A percentile compares a stretch with the other conserved stretches of the same genome.
Evolutionary conservation across 163 green algal genomes (phyloP).

Genomic region (Chlorella variabilis): DNA sequence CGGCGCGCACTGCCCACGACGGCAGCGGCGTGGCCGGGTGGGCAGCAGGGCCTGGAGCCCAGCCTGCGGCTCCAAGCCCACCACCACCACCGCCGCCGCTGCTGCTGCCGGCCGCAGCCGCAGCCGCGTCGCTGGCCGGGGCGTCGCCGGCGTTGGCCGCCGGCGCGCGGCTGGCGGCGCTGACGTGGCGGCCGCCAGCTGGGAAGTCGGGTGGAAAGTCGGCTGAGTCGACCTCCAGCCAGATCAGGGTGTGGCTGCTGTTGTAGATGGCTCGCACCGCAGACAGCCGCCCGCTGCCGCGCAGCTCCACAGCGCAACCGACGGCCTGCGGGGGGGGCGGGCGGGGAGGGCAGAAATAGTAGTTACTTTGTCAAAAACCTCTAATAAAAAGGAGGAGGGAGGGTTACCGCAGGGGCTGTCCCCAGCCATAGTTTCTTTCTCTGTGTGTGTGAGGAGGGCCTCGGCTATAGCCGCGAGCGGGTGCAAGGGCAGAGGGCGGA

Average conservation of each 20-base stretch:
- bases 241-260: slow-evolving; percentile 16
- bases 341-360: background rate
- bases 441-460: too few relatives aligned
- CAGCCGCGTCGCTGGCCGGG: background rate
- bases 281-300: slow-evolving; percentile 22
- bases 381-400: too few relatives aligned
- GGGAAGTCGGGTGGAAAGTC: background rate
- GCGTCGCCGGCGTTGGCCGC: background rate
- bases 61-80: background rate
- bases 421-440: too few relatives aligned
- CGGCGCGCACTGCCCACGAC: background rate
- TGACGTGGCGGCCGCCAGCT: background rate
- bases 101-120: background rate
- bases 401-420: too few relatives aligned
- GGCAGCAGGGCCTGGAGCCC: background rate
- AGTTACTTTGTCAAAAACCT: too few relatives aligned
- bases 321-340: background rate
- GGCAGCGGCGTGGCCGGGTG: slow-evolving; percentile 12
- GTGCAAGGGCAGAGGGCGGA: too few relatives aligned
- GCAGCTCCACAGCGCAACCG: background rate
- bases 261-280: slow-evolving; percentile 25
- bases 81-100: background rate
- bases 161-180: background rate
- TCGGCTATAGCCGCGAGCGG: too few relatives aligned
- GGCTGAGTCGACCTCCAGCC: slow-evolving; percentile 32